Conservation (phyloP, 306 rosid genomes). For the Lupinus albus region DNA sequence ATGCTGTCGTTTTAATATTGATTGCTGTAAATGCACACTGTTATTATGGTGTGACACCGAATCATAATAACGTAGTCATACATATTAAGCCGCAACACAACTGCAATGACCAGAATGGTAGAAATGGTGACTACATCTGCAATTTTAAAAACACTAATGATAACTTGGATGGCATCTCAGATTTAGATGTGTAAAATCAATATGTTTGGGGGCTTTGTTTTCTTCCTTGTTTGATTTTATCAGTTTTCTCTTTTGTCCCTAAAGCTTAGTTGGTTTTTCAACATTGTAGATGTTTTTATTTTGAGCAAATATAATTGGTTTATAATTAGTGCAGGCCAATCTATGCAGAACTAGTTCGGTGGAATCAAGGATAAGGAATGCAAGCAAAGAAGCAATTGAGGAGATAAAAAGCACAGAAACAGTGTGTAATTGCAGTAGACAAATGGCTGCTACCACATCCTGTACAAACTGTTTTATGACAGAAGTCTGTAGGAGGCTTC, state of each 20-base stretch:
- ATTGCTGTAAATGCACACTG: no score
- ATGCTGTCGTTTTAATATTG: no score
- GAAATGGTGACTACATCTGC: no score
- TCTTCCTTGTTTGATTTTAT: neutral
- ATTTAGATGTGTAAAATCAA: conserved; percentile 5
- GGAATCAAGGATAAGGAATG: conserved; percentile 65
- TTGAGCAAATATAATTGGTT: conserved; percentile 2
- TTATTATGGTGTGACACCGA: no score
- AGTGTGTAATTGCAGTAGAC: conserved; percentile 62
- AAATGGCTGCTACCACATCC: conserved; percentile 34
- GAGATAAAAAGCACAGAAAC: conserved; percentile 44
- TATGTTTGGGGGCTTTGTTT: neutral
- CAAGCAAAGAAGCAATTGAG: conserved; percentile 52
- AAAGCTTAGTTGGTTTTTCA: conserved; percentile 5
- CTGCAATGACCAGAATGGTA: no score
- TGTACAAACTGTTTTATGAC: conserved; percentile 68
- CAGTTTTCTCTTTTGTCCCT: neutral
- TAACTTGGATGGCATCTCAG: neutral
- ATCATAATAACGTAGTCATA: no score
- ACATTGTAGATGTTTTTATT: neutral
- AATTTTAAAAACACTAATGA: no score
- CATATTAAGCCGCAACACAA: no score
- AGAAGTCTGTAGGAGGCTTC: conserved; percentile 59
- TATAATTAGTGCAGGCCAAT: conserved; percentile 45
- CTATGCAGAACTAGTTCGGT: conserved; percentile 53